Conservation (phyloP, 2,329 filamentous ascomycete genomes). For the Alternaria infectoria region DNA sequence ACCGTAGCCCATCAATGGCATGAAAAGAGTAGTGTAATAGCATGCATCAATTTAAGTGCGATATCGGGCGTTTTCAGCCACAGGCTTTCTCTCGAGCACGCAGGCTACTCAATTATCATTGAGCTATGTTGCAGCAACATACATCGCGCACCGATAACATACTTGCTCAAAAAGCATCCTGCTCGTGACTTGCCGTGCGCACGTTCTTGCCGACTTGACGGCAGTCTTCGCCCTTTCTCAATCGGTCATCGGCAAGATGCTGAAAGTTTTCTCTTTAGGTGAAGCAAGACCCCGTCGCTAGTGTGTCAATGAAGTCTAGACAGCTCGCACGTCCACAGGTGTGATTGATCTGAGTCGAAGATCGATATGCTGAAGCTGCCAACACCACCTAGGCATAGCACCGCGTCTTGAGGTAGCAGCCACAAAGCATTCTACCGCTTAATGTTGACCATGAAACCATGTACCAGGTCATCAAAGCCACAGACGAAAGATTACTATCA, state of each 20-base stretch:
- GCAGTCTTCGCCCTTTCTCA: not conserved
- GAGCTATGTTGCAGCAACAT: not conserved
- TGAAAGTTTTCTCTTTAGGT: not conserved
- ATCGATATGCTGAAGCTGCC: not conserved
- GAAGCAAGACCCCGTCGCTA: not conserved
- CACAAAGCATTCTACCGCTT: not conserved
- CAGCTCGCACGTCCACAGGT: not conserved
- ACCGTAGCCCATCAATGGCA: not conserved
- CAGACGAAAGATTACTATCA: not conserved
- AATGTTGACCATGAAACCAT: not conserved
- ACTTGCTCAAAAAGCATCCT: not conserved
- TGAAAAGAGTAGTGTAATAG: not conserved
- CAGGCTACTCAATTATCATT: not conserved
- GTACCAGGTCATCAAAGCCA: not conserved
- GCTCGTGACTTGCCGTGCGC: not conserved
- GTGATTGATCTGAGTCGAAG: not conserved
- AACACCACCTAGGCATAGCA: not conserved
- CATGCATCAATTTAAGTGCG: not conserved
- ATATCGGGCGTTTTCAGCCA: no score
- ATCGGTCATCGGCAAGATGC: not conserved
- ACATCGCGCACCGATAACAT: not conserved
- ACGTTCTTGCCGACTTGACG: not conserved
- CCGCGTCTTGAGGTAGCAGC: no score
- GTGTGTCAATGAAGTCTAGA: not conserved
- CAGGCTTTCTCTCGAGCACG: not conserved